Evolutionary conservation across 805 yeast species (phyloP).

Genomic region (Starmerella asiatica): DNA sequence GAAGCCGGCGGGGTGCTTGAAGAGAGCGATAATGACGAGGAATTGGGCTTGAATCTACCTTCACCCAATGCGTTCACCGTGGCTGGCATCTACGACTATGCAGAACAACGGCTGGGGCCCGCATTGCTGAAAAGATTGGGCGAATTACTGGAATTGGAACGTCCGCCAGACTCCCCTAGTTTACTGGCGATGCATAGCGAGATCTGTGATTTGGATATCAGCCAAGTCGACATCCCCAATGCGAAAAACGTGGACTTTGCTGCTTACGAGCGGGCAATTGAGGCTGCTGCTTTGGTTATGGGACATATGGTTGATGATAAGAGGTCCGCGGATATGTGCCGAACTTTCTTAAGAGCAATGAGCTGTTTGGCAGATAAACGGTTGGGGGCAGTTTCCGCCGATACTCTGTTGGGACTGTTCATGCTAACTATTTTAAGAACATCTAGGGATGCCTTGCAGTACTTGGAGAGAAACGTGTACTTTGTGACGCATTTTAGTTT

Average conservation of each 20-base stretch:
- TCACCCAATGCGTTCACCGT: conserved; percentile 1
- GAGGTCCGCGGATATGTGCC: conserved; percentile 24
- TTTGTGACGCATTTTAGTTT: conserved; percentile 50
- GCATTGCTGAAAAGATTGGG: conserved; percentile 45
- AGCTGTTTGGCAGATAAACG: conserved; percentile 30
- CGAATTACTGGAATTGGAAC: conserved; percentile 18
- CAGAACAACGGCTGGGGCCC: conserved; percentile 55
- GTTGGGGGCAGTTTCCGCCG: conserved; percentile 50
- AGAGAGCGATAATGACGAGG: neutral
- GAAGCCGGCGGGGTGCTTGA: conserved; percentile 11
- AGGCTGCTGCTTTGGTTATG: conserved; percentile 29
- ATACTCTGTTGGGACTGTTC: conserved; percentile 57
- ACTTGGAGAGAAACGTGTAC: conserved; percentile 45
- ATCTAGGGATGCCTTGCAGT: conserved; percentile 31
- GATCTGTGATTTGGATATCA: conserved; percentile 28
- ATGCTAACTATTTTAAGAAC: conserved; percentile 59
- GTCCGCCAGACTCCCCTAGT: conserved; percentile 4
- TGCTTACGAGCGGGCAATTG: conserved; percentile 29
- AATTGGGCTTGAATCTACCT: neutral
- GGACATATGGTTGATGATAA: conserved; percentile 24
- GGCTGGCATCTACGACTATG: conserved; percentile 43
- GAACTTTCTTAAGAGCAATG: conserved; percentile 37
- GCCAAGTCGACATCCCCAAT: conserved; percentile 33
- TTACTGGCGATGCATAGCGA: conserved; percentile 17
- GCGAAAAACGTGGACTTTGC: conserved; percentile 12